Conservation (phyloP, 768 basidiomycete genomes). For the Hericium rajendrae region DNA sequence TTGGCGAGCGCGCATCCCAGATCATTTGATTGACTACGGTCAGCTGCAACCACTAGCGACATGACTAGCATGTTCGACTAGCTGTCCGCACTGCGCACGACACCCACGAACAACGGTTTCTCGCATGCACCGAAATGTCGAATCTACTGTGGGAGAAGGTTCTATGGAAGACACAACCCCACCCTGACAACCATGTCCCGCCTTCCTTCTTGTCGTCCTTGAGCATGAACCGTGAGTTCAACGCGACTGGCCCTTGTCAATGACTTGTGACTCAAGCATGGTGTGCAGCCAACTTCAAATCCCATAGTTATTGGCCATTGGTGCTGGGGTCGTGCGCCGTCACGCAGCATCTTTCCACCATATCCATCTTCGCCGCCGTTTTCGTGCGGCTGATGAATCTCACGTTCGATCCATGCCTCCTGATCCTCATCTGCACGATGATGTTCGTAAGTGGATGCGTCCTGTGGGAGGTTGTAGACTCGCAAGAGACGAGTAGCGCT, state of each 20-base stretch:
- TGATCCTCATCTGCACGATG: slow-evolving; percentile 55
- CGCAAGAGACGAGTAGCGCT: not conserved
- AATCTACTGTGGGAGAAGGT: slow-evolving; percentile 49
- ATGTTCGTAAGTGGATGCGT: slow-evolving; percentile 54
- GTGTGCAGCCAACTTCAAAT: slow-evolving; percentile 62
- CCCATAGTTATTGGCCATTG: slow-evolving; percentile 68
- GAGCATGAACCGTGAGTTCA: slow-evolving; percentile 61
- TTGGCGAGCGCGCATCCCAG: too few species aligned
- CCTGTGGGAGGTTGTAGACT: slow-evolving; percentile 44
- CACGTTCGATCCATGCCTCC: slow-evolving; percentile 54
- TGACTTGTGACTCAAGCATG: slow-evolving; percentile 3
- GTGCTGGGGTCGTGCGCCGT: slow-evolving; percentile 65
- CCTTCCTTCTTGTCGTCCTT: slow-evolving; percentile 70
- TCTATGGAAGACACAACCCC: slow-evolving; percentile 69
- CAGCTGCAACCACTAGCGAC: too few species aligned
- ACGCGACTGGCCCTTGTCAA: not conserved
- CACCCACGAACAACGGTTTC: too few species aligned
- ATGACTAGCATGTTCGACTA: too few species aligned
- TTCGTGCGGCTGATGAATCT: slow-evolving; percentile 65
- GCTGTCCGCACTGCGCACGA: too few species aligned
- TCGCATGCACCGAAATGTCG: not conserved
- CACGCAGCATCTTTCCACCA: slow-evolving; percentile 75
- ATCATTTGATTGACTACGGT: too few species aligned
- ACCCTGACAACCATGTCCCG: slow-evolving; percentile 83
- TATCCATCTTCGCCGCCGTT: slow-evolving; percentile 72